Percentiles rank a stretch among this genome's conserved stretches.
Conservation (phyloP, 371 early-diverging fungal species). For the Mucor saturninus region DNA sequence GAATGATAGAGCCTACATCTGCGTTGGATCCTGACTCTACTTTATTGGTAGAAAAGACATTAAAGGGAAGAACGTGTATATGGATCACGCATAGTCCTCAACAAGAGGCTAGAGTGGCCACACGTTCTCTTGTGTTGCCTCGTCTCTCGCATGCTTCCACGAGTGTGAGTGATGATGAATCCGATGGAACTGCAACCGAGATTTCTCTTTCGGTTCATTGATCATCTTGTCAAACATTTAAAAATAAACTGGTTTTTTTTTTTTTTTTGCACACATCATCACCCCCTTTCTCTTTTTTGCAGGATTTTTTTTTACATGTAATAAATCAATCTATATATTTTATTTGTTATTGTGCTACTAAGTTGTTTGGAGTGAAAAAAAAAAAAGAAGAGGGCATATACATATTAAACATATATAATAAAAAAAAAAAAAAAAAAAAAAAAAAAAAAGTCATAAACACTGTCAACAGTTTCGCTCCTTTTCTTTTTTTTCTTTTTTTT, state of each 20-base stretch:
- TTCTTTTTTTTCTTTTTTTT: slow-evolving; percentile 3
- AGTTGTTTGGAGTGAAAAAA: not conserved
- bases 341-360: slow-evolving; percentile 4
- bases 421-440: not conserved
- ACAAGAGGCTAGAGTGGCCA: slow-evolving; percentile 78
- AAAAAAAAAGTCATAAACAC: not conserved
- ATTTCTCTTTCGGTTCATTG: slow-evolving; percentile 6
- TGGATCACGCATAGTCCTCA: slow-evolving; percentile 85
- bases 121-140: slow-evolving; percentile 23
- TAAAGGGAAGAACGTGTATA: slow-evolving; percentile 66
- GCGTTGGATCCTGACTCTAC: slow-evolving; percentile 82
- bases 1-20: slow-evolving; percentile 77
- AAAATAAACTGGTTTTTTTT: not conserved
- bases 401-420: not conserved
- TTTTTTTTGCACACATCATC: not conserved
- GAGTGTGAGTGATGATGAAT: slow-evolving; percentile 12
- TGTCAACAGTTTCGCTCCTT: not conserved
- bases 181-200: slow-evolving; percentile 14
- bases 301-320: not conserved
- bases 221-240: not conserved
- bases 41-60: slow-evolving; percentile 73
- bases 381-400: not conserved
- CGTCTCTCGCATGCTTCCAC: slow-evolving; percentile 10
- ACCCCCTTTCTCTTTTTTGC: not conserved
- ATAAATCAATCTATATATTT: slow-evolving; percentile 1